These are phyloP conservation scores for Priceomyces medius DNA, from an alignment of 805 yeast species.

Conservation along the genomic window DNA sequence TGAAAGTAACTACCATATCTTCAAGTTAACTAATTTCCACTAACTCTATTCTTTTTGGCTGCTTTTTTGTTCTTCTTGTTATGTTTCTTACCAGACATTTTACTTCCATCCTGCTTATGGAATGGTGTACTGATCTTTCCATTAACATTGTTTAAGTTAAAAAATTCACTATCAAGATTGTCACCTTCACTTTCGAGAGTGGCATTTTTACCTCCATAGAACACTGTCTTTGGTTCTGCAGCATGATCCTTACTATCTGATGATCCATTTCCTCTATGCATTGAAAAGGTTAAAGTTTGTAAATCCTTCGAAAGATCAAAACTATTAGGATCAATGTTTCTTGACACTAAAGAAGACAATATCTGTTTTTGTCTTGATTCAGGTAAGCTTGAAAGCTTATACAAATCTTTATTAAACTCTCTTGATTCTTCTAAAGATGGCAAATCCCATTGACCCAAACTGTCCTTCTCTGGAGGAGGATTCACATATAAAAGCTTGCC, in stretches of 20 bases:
- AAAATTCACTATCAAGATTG: constrained; percentile 84
- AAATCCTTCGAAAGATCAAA: constrained; percentile 71
- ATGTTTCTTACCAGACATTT: constrained; percentile 51
- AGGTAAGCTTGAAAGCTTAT: constrained; percentile 63
- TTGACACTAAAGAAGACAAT: constrained; percentile 57
- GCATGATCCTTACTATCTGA: constrained; percentile 17
- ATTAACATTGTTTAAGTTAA: constrained; percentile 60
- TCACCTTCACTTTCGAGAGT: constrained; percentile 75
- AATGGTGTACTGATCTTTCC: constrained; percentile 73
- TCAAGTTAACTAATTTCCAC: constrained; percentile 16
- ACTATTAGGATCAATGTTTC: constrained; percentile 48
- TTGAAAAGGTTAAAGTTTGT: constrained; percentile 71
- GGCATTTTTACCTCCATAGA: constrained; percentile 82
- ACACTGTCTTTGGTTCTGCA: constrained; percentile 47
- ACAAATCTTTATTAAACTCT: constrained; percentile 72
- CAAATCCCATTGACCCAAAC: constrained; percentile 59
- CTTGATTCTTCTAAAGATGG: constrained; percentile 39
- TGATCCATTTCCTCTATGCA: constrained; percentile 50
- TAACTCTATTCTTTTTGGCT: constrained; percentile 44
- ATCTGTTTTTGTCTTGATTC: constrained; percentile 74
- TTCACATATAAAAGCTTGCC: constrained; percentile 82
- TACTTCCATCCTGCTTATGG: constrained; percentile 47
- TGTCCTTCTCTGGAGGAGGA: constrained; percentile 76
- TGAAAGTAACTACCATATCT: neutral
- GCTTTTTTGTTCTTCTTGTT: constrained; percentile 75